These are phyloP conservation scores for Cercophora newfieldiana DNA, from an alignment of 495 filamentous ascomycete genomes.

Conservation along the genomic window DNA sequence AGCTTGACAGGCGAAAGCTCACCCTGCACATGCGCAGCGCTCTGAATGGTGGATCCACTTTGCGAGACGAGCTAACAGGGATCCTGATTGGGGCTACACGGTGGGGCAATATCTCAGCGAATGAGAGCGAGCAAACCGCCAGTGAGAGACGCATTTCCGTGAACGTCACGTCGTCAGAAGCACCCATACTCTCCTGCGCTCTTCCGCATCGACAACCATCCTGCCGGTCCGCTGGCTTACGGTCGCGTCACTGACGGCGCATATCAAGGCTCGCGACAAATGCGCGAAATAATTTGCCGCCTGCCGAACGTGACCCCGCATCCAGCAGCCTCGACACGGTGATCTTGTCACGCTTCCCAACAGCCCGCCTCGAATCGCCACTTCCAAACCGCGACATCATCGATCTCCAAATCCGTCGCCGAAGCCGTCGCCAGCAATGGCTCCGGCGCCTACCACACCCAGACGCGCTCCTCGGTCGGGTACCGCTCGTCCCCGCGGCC, in stretches of 20 bases:
- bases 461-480: conserved; percentile 32
- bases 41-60: background rate
- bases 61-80: conserved; percentile 7
- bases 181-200: conserved; percentile 25
- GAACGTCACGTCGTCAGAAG: conserved; percentile 39
- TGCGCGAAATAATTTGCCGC: conserved; percentile 18
- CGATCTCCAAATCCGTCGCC: conserved; percentile 5
- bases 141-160: conserved; percentile 33
- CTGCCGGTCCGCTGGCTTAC: conserved; percentile 20
- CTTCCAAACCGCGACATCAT: conserved; percentile 8
- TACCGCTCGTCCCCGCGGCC: conserved; percentile 41
- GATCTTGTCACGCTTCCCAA: conserved; percentile 5
- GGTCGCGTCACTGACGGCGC: conserved; percentile 22
- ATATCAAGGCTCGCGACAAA: conserved; percentile 17
- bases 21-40: background rate
- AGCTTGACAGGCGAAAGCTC: too few species aligned
- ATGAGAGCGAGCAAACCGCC: conserved; percentile 21
- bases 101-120: conserved; percentile 11
- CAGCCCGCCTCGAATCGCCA: background rate
- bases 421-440: conserved; percentile 34
- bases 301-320: conserved; percentile 28
- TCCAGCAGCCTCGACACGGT: conserved; percentile 20
- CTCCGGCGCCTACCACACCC: conserved; percentile 45
- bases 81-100: background rate
- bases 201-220: conserved; percentile 24